Percentiles rank a stretch among this genome's conserved stretches.
phyloP scores from a whole-genome alignment of 2,329 filamentous ascomycete species.

The Claviceps lovelessii region DNA sequence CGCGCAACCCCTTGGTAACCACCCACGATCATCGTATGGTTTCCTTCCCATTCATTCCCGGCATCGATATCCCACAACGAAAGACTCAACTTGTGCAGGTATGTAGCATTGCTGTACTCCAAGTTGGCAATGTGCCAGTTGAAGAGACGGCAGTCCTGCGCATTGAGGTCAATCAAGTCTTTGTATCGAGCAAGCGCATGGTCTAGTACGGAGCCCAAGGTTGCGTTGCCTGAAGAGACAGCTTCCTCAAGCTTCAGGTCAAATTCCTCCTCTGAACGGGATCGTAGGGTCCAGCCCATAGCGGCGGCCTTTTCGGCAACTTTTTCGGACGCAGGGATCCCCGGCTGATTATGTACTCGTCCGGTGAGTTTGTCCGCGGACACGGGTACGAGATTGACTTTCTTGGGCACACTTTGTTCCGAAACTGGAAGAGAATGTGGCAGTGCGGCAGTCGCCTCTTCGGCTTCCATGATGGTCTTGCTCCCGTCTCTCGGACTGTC shows the following conservation, averaged over 20 bases:
- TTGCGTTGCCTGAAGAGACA: constrained; percentile 51
- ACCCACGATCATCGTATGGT: constrained; percentile 83
- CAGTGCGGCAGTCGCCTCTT: constrained; percentile 53
- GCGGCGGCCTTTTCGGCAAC: constrained; percentile 62
- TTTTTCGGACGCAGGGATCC: constrained; percentile 52
- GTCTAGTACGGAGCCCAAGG: constrained; percentile 81
- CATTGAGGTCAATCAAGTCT: constrained; percentile 63
- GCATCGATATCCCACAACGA: constrained; percentile 93
- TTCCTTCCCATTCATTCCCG: constrained; percentile 92
- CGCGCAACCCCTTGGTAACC: constrained; percentile 90
- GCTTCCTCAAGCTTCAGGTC: constrained; percentile 59
- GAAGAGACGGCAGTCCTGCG: constrained; percentile 76
- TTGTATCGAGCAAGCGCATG: constrained; percentile 83
- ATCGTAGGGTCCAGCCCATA: constrained; percentile 70
- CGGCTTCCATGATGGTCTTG: constrained; percentile 55
- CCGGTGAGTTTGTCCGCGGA: constrained; percentile 58
- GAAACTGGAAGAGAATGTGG: constrained; percentile 38
- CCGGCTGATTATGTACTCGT: constrained; percentile 55
- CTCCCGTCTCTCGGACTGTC: constrained; percentile 59
- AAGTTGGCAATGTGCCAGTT: constrained; percentile 99
- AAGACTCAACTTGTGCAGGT: constrained; percentile 73
- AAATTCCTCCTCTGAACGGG: constrained; percentile 44
- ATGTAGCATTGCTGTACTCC: constrained; percentile 91
- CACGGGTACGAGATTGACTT: constrained; percentile 45
- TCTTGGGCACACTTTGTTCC: constrained; percentile 37